phyloP scores from a whole-genome alignment of 805 yeast genomes.

The Cyberlindnera mississippiensis region DNA sequence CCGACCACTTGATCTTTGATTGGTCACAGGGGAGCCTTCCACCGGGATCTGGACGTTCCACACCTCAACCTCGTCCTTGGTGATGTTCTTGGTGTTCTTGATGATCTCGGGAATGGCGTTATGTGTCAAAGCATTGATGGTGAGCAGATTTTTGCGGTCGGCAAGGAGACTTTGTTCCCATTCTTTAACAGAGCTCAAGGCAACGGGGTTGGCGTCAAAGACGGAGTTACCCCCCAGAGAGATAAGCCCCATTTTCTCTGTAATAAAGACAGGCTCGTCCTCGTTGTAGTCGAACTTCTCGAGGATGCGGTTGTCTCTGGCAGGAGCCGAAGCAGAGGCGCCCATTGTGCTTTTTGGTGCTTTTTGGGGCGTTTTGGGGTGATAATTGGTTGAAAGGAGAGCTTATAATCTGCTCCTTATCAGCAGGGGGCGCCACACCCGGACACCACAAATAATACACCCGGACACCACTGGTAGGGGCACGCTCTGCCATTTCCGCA shows the following conservation, averaged over 20 bases:
- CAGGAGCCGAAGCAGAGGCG: slow-evolving; percentile 4
- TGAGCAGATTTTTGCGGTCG: slow-evolving; percentile 48
- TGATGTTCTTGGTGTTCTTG: slow-evolving; percentile 10
- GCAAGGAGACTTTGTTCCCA: slow-evolving; percentile 46
- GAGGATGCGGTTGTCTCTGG: slow-evolving; percentile 3
- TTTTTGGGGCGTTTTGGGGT: too few species aligned
- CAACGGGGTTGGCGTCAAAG: slow-evolving; percentile 28
- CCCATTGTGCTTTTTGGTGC: too few species aligned
- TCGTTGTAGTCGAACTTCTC: slow-evolving; percentile 10
- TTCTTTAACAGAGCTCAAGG: slow-evolving; percentile 29
- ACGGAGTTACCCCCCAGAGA: background rate
- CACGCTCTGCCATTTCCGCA: too few species aligned
- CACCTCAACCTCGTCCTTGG: slow-evolving; percentile 18
- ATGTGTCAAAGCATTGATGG: slow-evolving; percentile 50
- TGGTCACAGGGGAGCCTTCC: slow-evolving; percentile 60
- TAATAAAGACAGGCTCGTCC: slow-evolving; percentile 4
- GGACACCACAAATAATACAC: too few species aligned
- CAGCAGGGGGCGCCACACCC: too few species aligned
- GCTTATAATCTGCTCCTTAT: too few species aligned
- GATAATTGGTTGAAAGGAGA: too few species aligned
- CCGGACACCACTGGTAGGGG: background rate
- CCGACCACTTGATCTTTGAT: slow-evolving; percentile 70
- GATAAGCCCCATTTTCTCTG: slow-evolving; percentile 5
- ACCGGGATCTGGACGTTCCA: slow-evolving; percentile 28
- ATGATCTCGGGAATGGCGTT: slow-evolving; percentile 25